Conservation (phyloP, 73 alveolate genomes). For the Tetrahymena borealis region DNA sequence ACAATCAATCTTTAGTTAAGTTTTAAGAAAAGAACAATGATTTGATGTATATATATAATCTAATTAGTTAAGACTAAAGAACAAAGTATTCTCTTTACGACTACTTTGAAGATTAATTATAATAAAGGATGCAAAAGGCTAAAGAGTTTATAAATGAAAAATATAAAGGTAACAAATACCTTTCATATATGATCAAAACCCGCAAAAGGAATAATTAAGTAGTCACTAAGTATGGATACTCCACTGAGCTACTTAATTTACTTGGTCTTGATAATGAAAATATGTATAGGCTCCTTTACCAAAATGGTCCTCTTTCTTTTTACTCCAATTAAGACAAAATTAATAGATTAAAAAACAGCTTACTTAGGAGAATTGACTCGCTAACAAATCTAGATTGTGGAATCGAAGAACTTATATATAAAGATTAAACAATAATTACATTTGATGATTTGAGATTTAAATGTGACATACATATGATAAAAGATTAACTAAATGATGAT, state of each 20-base stretch:
- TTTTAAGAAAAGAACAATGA: neutral
- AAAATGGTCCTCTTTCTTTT: neutral
- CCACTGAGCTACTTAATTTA: neutral
- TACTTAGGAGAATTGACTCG: neutral
- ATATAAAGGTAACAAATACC: neutral
- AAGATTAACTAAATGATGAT: neutral
- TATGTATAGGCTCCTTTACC: neutral
- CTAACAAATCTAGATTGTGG: neutral
- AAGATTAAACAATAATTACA: neutral
- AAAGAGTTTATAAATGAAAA: neutral
- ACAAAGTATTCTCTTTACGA: neutral
- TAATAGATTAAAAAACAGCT: neutral
- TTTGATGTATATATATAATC: neutral
- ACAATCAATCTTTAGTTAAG: neutral
- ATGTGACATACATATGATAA: neutral
- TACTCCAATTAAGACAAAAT: neutral
- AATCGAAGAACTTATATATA: neutral
- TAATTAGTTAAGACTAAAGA: neutral
- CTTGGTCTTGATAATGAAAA: neutral
- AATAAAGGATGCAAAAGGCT: neutral
- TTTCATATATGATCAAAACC: neutral
- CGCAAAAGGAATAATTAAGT: neutral
- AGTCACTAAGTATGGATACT: neutral
- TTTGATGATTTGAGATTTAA: neutral
- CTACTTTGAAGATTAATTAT: neutral